Conservation (phyloP, 2,329 filamentous ascomycete genomes). For the Fusarium decemcellulare region DNA sequence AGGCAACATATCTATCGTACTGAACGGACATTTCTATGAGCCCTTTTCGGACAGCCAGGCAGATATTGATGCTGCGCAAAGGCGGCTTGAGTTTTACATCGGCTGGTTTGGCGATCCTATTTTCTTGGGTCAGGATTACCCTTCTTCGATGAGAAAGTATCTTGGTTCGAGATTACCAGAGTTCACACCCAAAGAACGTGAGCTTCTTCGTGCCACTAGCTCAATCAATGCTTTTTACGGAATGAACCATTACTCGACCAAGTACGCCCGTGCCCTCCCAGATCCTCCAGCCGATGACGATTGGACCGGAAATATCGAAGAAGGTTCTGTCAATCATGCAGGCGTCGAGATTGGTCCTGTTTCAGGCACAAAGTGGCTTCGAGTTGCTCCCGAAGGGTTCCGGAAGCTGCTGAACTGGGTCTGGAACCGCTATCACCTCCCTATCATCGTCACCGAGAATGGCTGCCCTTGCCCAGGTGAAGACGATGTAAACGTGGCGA, state of each 20-base stretch:
- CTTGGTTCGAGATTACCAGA: neutral
- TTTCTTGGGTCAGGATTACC: neutral
- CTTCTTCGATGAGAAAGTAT: neutral
- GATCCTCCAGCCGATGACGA: slow-evolving; percentile 39
- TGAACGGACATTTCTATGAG: neutral
- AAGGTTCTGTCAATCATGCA: slow-evolving; percentile 6
- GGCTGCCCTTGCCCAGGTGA: neutral
- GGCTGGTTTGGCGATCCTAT: slow-evolving; percentile 1
- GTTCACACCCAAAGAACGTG: neutral
- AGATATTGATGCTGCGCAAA: neutral
- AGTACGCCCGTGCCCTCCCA: slow-evolving; percentile 45
- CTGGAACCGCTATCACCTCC: slow-evolving; percentile 34
- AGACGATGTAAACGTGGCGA: neutral
- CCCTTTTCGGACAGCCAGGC: neutral
- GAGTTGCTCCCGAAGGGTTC: slow-evolving; percentile 34
- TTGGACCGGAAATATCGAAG: slow-evolving; percentile 36
- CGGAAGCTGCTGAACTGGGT: slow-evolving; percentile 42
- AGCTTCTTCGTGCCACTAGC: slow-evolving; percentile 3
- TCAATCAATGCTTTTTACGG: slow-evolving; percentile 49
- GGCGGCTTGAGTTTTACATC: neutral
- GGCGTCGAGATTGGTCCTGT: slow-evolving; percentile 21
- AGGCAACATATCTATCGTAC: neutral
- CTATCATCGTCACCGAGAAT: neutral
- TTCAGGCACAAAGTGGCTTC: slow-evolving; percentile 27
- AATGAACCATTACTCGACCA: slow-evolving; percentile 54